These are phyloP conservation scores for Camillea tinctor DNA, from an alignment of 2,329 filamentous ascomycete species.

Conservation along the genomic window DNA sequence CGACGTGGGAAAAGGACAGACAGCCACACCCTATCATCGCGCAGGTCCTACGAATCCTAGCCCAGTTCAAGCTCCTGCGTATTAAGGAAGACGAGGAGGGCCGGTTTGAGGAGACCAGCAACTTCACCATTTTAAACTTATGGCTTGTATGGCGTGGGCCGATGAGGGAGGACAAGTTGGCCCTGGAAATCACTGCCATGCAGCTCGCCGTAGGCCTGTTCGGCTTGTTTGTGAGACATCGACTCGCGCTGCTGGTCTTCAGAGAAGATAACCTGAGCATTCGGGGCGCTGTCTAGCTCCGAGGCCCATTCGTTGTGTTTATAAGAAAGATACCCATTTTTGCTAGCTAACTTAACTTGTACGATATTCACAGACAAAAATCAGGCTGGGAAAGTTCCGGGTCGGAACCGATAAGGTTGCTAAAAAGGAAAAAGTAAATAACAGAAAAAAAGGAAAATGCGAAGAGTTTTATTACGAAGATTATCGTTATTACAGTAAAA, in stretches of 20 bases:
- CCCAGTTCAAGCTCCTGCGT: conserved; percentile 64
- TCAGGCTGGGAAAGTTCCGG: neutral
- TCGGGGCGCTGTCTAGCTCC: conserved; percentile 25
- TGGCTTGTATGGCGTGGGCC: conserved; percentile 97
- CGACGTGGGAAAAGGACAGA: conserved; percentile 65
- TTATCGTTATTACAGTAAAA: no score
- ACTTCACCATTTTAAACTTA: conserved; percentile 90
- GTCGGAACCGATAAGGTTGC: neutral
- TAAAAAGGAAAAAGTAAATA: neutral
- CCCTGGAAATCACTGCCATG: conserved; percentile 74
- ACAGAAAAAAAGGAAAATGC: no score
- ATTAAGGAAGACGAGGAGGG: conserved; percentile 67
- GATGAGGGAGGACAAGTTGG: conserved; percentile 80
- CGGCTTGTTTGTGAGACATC: conserved; percentile 82
- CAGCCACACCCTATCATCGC: conserved; percentile 68
- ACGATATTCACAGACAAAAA: neutral
- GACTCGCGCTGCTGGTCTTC: conserved; percentile 84
- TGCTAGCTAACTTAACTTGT: neutral
- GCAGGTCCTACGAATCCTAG: conserved; percentile 64
- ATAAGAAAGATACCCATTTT: neutral
- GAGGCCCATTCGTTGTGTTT: neutral
- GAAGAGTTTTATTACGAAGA: no score
- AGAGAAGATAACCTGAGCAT: conserved; percentile 76
- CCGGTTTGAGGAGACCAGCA: conserved; percentile 75
- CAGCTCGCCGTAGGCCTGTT: conserved; percentile 75